A percentile compares a stretch with the other conserved stretches of the same genome.
These are phyloP conservation scores for Apiotrichum veenhuisii DNA, from an alignment of 1,284 basidiomycete genomes.

Conservation along the genomic window DNA sequence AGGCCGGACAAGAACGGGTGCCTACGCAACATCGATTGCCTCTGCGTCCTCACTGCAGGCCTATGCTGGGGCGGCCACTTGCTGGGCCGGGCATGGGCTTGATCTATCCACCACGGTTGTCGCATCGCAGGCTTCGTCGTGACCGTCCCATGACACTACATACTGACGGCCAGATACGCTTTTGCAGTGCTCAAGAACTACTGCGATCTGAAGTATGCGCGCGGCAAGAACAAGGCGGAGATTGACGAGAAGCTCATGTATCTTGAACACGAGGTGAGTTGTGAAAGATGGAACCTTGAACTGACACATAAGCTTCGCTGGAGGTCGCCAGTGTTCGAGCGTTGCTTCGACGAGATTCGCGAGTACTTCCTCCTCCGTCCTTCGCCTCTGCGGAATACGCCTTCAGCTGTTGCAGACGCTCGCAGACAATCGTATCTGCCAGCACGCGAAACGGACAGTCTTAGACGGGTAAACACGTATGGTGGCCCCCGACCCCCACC, in stretches of 20 bases:
- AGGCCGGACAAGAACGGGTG: no score
- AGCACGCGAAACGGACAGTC: no score
- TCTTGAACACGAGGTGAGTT: conserved; percentile 33
- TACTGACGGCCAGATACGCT: conserved; percentile 21
- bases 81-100: no score
- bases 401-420: not conserved
- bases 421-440: not conserved
- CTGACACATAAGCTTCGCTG: conserved; percentile 7
- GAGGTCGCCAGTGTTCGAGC: not conserved
- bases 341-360: conserved; percentile 10
- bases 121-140: no score
- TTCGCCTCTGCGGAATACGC: not conserved
- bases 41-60: no score
- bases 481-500: not conserved
- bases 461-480: no score
- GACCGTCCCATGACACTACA: no score
- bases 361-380: conserved; percentile 4
- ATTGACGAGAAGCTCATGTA: conserved; percentile 30
- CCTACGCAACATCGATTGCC: no score
- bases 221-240: conserved; percentile 27
- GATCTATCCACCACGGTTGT: no score
- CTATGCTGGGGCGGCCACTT: no score
- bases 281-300: no score
- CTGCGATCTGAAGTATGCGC: conserved; percentile 28
- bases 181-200: conserved; percentile 35